Evolutionary conservation across 2,329 filamentous ascomycete species (phyloP).

Genomic region (Penicillium sclerotiorum): DNA sequence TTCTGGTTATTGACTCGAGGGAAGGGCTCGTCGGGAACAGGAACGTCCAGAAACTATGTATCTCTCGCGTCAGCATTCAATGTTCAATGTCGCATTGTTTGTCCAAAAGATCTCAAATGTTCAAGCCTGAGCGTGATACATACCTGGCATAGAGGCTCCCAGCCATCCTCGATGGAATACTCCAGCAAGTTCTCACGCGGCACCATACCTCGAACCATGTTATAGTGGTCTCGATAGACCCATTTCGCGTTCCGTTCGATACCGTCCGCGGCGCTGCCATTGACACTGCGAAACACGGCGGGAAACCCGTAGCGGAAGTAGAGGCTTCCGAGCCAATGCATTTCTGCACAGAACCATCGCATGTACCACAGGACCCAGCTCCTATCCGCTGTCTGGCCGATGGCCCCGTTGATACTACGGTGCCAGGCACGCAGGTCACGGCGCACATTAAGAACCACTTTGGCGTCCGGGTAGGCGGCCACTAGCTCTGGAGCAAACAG

Average conservation of each 20-base stretch:
- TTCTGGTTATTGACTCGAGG: slow-evolving; percentile 1
- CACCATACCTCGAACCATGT: slow-evolving; percentile 28
- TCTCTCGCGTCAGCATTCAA: no score
- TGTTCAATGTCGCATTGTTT: no score
- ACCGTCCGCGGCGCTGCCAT: no score
- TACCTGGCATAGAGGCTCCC: slow-evolving; percentile 30
- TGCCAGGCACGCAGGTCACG: background rate
- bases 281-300: no score
- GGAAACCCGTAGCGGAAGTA: no score
- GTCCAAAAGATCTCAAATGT: no score
- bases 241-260: slow-evolving; percentile 19
- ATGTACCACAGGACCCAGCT: background rate
- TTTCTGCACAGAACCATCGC: background rate
- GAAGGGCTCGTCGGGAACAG: slow-evolving; percentile 5
- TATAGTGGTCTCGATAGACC: slow-evolving; percentile 27
- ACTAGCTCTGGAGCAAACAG: slow-evolving; percentile 2
- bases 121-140: no score
- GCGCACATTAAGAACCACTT: background rate
- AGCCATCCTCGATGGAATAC: slow-evolving; percentile 31
- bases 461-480: background rate
- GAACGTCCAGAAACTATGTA: slow-evolving; percentile 2
- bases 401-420: background rate
- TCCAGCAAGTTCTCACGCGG: slow-evolving; percentile 25
- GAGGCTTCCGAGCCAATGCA: no score
- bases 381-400: background rate